Evolutionary conservation across 768 basidiomycete species (phyloP), one percentile per base, ranked within the genome.

Genomic region (Boletales sp.): DNA sequence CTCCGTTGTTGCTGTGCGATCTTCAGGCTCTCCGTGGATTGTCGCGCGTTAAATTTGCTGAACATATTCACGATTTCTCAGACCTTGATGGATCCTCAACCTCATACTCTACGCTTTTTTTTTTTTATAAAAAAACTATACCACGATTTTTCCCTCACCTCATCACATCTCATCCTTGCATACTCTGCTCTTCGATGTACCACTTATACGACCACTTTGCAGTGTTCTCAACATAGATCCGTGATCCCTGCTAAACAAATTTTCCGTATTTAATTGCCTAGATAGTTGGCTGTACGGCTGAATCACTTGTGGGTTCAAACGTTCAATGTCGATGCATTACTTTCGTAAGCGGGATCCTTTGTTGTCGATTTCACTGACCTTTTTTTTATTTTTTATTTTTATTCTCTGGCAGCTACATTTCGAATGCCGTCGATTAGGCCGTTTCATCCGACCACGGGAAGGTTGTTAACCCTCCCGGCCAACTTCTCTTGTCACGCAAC

Each of bases 161-260:
- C 52, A 44, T 45, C 56, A 50, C 59, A 44, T 38, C 46, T 54
- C 55, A 46, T 45, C 52, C 54, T 54, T 60, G 64, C 66, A 68
- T 68, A 70, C 57, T 53, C 56, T 62, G 52, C 59, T 64, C 48
- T 43, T 51, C 37, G 41, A 66, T 70, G 68, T 68, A 68, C 39
- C 62, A 49, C 53, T 47, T 64, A 58, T 56, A 52, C 52, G 56
- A 55, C 55, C 28, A 32, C 45, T 35, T 50, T 53, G 40, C 50
- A 48, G 36, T 41, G 45, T 56, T 50, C 53, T 44, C 57, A 57
- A 65, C 62, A 60, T 67, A 67, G 62, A 67, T 44, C 51, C 50
- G 55, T 65, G 65, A 47, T 45, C 36, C 44, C 49, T 41, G 56
- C 42, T 52, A 40, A 55, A 50, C 58, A 32, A 47, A 13, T 13